Percentiles rank a stretch among this genome's conserved stretches.
Conservation (phyloP, 805 yeast species). For the Tetrapisispora taiwanensis region DNA sequence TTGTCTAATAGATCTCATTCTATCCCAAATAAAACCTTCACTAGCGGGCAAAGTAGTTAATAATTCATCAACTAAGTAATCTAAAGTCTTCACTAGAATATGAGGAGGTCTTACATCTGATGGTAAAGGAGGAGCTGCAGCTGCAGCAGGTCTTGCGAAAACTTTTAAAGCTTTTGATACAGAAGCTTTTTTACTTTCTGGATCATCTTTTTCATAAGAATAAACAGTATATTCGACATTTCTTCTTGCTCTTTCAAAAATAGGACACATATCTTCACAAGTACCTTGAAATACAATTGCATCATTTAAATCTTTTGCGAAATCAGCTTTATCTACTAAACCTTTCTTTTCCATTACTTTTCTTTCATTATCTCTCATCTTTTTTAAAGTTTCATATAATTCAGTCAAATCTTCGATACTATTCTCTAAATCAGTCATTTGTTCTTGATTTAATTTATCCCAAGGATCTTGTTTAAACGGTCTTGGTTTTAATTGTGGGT, state of each 20-base stretch:
- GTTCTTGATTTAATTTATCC: constrained; percentile 66
- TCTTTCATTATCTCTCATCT: constrained; percentile 66
- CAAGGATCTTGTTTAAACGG: constrained; percentile 39
- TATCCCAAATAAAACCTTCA: constrained; percentile 91
- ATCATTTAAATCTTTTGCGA: constrained; percentile 70
- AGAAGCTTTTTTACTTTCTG: constrained; percentile 45
- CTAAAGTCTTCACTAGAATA: constrained; percentile 52
- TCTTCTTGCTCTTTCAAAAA: constrained; percentile 81
- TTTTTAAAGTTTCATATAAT: constrained; percentile 64
- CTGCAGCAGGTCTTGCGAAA: constrained; percentile 94
- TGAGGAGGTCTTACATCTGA: constrained; percentile 95
- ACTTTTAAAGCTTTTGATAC: constrained; percentile 68
- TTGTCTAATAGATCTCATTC: constrained; percentile 92
- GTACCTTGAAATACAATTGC: constrained; percentile 85
- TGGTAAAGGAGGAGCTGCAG: constrained; percentile 95
- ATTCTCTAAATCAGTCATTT: constrained; percentile 44
- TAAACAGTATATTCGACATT: constrained; percentile 80
- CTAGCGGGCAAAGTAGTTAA: constrained; percentile 66
- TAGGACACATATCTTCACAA: constrained; percentile 91
- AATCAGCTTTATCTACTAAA: constrained; percentile 79
- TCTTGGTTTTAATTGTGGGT: constrained; percentile 28
- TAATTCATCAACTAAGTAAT: constrained; percentile 57
- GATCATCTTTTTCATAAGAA: constrained; percentile 58
- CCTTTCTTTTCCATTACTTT: constrained; percentile 68
- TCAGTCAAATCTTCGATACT: constrained; percentile 52